phyloP scores from a whole-genome alignment of 345 rosid genomes.

The Chamaenerion angustifolium region DNA sequence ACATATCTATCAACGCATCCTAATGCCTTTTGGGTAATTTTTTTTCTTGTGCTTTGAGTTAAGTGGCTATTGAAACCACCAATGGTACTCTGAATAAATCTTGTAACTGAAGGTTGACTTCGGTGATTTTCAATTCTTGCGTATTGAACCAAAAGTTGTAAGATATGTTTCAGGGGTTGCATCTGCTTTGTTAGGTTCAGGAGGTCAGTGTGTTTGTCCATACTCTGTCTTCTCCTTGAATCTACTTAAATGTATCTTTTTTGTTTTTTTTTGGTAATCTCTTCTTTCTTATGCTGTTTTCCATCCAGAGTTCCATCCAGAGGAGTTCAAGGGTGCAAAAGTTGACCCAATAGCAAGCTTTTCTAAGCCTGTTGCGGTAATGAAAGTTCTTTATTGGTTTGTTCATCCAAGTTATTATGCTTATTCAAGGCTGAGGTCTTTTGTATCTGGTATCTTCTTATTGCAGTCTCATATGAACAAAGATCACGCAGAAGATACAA shows the following conservation, averaged over 20 bases:
- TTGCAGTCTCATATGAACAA: constrained; percentile 79
- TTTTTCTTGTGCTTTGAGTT: constrained; percentile 5
- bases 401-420: not conserved
- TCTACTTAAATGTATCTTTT: too few relatives aligned
- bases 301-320: constrained; percentile 54
- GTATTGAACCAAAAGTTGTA: constrained; percentile 66
- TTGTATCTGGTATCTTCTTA: not conserved
- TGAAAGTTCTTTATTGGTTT: constrained; percentile 3
- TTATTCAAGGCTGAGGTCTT: not conserved
- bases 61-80: constrained; percentile 1
- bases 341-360: constrained; percentile 80
- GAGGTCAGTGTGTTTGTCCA: constrained; percentile 41
- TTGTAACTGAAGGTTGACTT: constrained; percentile 70
- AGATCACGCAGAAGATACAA: constrained; percentile 87
- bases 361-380: constrained; percentile 79
- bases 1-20: constrained; percentile 85
- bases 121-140: constrained; percentile 82
- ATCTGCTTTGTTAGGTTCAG: constrained; percentile 84
- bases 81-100: constrained; percentile 3
- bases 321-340: constrained; percentile 54
- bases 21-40: constrained; percentile 79
- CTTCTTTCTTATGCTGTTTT: not conserved
- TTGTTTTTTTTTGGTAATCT: too few relatives aligned
- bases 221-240: not conserved
- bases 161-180: constrained; percentile 86